These are phyloP conservation scores for Avena eriantha DNA, from an alignment of 176 grass and related monocot species.

Conservation along the genomic window DNA sequence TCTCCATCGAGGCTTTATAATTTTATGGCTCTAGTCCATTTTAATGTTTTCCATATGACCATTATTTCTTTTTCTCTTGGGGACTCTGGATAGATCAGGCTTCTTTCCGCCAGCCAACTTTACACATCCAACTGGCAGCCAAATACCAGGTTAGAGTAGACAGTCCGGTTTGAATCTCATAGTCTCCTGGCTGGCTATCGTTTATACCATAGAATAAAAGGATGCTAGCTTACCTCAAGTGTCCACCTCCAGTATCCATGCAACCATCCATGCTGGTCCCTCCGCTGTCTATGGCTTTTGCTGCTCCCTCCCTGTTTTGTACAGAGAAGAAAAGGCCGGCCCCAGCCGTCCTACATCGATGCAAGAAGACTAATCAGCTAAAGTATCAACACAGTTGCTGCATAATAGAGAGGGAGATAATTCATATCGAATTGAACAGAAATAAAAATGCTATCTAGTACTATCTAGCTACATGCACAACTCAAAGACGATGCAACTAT, in stretches of 20 bases:
- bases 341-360: not conserved
- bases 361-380: not conserved
- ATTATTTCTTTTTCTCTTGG: not conserved
- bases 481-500: not conserved
- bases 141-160: not conserved
- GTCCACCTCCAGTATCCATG: not conserved
- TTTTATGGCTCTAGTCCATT: not conserved
- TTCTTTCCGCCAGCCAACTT: not conserved
- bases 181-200: not conserved
- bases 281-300: constrained; percentile 7
- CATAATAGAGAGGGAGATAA: not conserved
- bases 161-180: constrained; percentile 3
- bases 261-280: constrained; percentile 11
- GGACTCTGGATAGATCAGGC: not conserved
- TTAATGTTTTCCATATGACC: not conserved
- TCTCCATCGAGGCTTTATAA: constrained; percentile 20
- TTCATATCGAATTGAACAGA: not conserved
- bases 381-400: not conserved
- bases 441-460: not conserved
- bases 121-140: not conserved
- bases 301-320: not conserved
- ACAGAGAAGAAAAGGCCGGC: not conserved
- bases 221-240: not conserved
- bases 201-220: constrained; percentile 18
- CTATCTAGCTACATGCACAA: not conserved